These are phyloP conservation scores for Drechslerella coelobrocha DNA, from an alignment of 2,329 filamentous ascomycete genomes.

Conservation along the genomic window DNA sequence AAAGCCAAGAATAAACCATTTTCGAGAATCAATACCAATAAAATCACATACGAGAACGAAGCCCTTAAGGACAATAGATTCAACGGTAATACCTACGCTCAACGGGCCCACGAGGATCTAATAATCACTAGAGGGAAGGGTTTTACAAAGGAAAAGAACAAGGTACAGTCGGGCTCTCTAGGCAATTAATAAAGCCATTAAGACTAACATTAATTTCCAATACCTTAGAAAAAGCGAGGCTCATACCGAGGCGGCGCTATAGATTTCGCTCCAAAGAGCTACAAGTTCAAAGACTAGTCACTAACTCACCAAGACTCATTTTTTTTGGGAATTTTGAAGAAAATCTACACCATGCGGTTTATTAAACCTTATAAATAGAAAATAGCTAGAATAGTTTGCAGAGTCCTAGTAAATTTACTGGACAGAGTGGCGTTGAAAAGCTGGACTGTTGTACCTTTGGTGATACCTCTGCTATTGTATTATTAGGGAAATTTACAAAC, in stretches of 20 bases:
- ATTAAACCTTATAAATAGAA: not conserved
- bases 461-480: too few relatives aligned
- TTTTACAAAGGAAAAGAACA: slow-evolving; percentile 99
- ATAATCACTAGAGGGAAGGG: slow-evolving; percentile 92
- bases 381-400: too few relatives aligned
- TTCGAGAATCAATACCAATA: slow-evolving; percentile 67
- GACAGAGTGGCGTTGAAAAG: not conserved
- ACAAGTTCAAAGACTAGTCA: slow-evolving; percentile 88
- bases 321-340: not conserved
- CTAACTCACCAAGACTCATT: not conserved
- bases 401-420: too few relatives aligned
- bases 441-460: too few relatives aligned
- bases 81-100: slow-evolving; percentile 84
- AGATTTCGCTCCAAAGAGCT: slow-evolving; percentile 79
- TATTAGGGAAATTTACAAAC: too few relatives aligned
- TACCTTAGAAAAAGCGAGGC: slow-evolving; percentile 76
- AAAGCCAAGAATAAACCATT: slow-evolving; percentile 64
- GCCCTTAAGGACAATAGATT: slow-evolving; percentile 69
- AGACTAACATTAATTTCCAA: slow-evolving; percentile 10
- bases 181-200: slow-evolving; percentile 10
- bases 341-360: not conserved
- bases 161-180: slow-evolving; percentile 62
- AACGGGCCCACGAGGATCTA: slow-evolving; percentile 84
- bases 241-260: slow-evolving; percentile 89
- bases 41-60: slow-evolving; percentile 52